Base-by-base conservation (phyloP, 805 yeast species). In the Zygoascus bituminiphila region DNA sequence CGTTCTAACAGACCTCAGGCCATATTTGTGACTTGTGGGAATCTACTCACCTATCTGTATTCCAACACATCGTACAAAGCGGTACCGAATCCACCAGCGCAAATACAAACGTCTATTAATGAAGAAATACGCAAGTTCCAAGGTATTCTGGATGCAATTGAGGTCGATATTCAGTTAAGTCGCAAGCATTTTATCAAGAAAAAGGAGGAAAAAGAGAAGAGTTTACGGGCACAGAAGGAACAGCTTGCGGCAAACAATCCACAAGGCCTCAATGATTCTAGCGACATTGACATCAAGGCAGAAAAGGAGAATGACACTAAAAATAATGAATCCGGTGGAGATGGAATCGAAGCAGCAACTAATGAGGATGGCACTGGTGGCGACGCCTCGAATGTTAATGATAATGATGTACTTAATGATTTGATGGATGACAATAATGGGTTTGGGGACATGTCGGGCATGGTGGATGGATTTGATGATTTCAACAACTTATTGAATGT, bases 71-170 rank as follows among this genome's bases (percentile, higher is more conserved):
- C 42, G n/a, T 50, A 50, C 36, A 51, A 51, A 44, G 54, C 51
- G n/a, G 51, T 56, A 19, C 58, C 60, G 14, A 57, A 57, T 47
- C 59, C 60, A 4, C 57, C 59, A 1, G 42, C 54, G 4, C 43
- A 47, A 15, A 44, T 57, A 17, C 60, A 57, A 39, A 33, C 49
- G 5, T 26, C 55, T 5, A 52, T 57, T 19, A 57, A 57, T 48
- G 47, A 50, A 5, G 54, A 50, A 15, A 29, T 54, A 5, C 41
- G 45, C 12, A 24, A n/a, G 24, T 55, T 48, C 46, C 57, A 55
- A 38, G 24, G 48, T 10, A 37, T 54, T 3, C 45, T 56, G 33
- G 60, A 56, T 31, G 51, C 54, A 20, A 44, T 52, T 22, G 60
- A 56, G 17, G 43, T 51, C 9, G 53, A 50, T 44, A 44, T 56